Evolutionary conservation across 768 basidiomycete species (phyloP), one percentile per base, ranked within the genome.

Genomic region (Auricularia sp.): DNA sequence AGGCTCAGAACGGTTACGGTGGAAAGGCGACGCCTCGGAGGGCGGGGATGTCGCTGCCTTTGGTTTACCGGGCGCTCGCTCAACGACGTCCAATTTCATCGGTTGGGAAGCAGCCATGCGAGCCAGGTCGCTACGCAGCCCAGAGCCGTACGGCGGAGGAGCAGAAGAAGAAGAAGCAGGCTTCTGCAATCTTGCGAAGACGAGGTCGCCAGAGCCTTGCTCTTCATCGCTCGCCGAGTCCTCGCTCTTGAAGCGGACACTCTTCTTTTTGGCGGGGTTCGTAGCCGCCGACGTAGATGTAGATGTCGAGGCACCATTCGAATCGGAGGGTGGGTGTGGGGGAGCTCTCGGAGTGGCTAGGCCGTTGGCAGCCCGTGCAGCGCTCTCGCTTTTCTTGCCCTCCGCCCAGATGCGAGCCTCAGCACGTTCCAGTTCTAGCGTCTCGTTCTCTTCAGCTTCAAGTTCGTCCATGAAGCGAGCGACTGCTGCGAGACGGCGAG

Each of bases 401-500:
- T 72, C 73, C n/a, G 71, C 73, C 33, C 72, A 70, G 67, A 72
- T 71, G 5, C 68, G 69, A 62, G 71, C 72, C 3, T 72, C 73
- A 0, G 70, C 70, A 61, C 72, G 71, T 66, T 69, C 68, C 14
- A 43, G 64, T 47, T 65, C 65, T 3, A 68, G 65, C 36, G 68
- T 67, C 6, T 66, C 68, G 16, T 72, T 70, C 61, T 66, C 67
- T 11, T 66, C 67, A 21, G 62, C 65, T 12, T 71, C 64, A 60
- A 64, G 63, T 18, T 71, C 69, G 33, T 61, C 43, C 7, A 58
- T 44, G 21, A 61, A 53, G 5, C 44, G 18, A 33, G 36, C 36
- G 36, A 33, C 33, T 12, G 44, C 43, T 8, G 67, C 71, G 44
- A 61, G 47, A 54, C 71, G 72, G 2, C 71, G 60, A 5, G 66